Base-by-base conservation (phyloP, 306 rosid species). In the Lathyrus aphaca region DNA sequence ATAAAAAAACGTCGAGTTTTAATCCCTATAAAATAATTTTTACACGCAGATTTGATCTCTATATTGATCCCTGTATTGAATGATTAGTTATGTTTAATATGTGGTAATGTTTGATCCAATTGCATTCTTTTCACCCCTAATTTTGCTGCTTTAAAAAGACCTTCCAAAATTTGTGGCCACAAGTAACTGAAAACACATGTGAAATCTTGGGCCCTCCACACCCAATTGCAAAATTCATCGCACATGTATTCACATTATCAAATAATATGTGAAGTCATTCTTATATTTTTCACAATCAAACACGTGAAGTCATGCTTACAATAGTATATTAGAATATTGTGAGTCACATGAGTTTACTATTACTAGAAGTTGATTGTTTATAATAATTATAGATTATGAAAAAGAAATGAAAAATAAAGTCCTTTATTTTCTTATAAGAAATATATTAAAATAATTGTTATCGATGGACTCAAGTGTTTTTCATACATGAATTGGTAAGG, bases 301-400 rank as follows among this genome's bases (percentile, higher is more conserved):
- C 2, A 32, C 37, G 13, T 66, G 27, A 23, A 46, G 10, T 38
- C 69, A 67, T 25, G 7, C 27, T 19, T 23, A 37, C 39, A 67
- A 75, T 46, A 66, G 44, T 57, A 18, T 2, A 48, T 43, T 54
- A 12, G 12, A 32, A 66, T 3, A 10, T 12, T 15, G 21, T 21
- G 35, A 6, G 30, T 76, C 80, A 76, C 80, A 59, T 67, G 80
- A 59, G 8, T 25, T 9, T 40, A 76, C 75, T 68, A 57, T 75
- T 76, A 13, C 16, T 55, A 23, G 38, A 23, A 15, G 0, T 25
- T 16, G 37, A 55, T 38, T 12, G 16, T 10, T 21, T 10, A 4
- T 7, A 16, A 48, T 8, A 48, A 2, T 1, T 48, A 48, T 16
- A 16, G 53, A 15, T 48, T 48, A 15, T 48, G 11, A 23, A 16